phyloP scores from a whole-genome alignment of 768 basidiomycete genomes.

The Kwoniella europaea region DNA sequence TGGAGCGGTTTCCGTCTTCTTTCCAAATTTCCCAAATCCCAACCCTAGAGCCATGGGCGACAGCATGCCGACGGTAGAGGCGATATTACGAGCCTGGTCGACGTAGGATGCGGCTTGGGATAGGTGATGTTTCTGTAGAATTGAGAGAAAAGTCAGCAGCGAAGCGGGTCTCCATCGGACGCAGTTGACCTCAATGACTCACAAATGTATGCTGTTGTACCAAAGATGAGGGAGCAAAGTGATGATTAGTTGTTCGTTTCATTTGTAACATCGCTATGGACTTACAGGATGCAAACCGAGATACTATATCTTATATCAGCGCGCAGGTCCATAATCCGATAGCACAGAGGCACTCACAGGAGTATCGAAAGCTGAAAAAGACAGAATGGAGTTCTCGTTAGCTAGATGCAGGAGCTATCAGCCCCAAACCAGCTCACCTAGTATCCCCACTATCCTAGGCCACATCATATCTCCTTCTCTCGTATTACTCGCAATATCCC shows the following conservation, averaged over 20 bases:
- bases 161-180: too few species aligned
- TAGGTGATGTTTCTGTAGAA: slow-evolving; percentile 69
- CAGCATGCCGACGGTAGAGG: slow-evolving; percentile 64
- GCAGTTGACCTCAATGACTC: slow-evolving; percentile 16
- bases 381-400: background rate
- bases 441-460: slow-evolving; percentile 77
- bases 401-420: background rate
- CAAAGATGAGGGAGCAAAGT: background rate
- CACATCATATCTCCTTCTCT: slow-evolving; percentile 73
- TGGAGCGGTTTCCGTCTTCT: slow-evolving; percentile 13
- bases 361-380: slow-evolving; percentile 82
- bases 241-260: background rate
- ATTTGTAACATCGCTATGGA: background rate
- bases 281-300: slow-evolving; percentile 77
- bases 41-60: slow-evolving; percentile 60
- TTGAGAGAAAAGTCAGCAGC: too few species aligned
- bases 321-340: background rate
- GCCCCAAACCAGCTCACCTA: slow-evolving; percentile 32
- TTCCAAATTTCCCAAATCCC: slow-evolving; percentile 49
- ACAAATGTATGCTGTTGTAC: slow-evolving; percentile 43
- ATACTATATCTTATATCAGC: slow-evolving; percentile 64
- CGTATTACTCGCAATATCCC: slow-evolving; percentile 73
- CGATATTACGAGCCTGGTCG: slow-evolving; percentile 68
- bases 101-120: slow-evolving; percentile 76
- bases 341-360: slow-evolving; percentile 65